phyloP scores from a whole-genome alignment of 257 asterid species.

The Henckelia pumila region DNA sequence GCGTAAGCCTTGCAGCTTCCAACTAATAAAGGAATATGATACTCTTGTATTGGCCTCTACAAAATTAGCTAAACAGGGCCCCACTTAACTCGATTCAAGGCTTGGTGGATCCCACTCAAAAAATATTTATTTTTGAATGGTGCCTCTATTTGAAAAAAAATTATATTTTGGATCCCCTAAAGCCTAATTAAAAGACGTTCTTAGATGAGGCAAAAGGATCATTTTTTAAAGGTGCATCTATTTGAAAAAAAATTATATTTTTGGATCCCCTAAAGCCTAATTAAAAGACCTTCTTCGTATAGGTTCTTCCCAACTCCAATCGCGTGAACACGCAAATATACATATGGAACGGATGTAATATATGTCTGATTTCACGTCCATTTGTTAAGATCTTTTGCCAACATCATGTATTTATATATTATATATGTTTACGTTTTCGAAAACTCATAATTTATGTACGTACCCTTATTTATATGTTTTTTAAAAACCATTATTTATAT shows the following conservation, averaged over 20 bases:
- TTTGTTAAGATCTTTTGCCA: too few relatives aligned
- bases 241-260: background rate
- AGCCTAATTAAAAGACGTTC: background rate
- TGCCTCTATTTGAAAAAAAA: too few relatives aligned
- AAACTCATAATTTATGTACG: too few relatives aligned
- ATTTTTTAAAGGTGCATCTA: background rate
- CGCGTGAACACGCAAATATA: background rate
- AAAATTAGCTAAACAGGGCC: conserved; percentile 32
- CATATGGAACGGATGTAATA: background rate
- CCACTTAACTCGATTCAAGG: conserved; percentile 12
- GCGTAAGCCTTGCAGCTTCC: conserved; percentile 44
- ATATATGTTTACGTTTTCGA: too few relatives aligned
- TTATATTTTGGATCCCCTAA: background rate
- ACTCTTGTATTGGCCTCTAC: conserved; percentile 36
- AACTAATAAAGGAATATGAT: conserved; percentile 66
- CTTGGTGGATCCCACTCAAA: conserved; percentile 23
- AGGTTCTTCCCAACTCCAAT: background rate
- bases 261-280: background rate
- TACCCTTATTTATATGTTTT: too few relatives aligned
- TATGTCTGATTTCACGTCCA: background rate
- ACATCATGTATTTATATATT: too few relatives aligned
- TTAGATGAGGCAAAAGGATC: too few relatives aligned
- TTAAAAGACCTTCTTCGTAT: background rate
- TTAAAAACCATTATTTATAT: too few relatives aligned
- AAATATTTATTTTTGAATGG: background rate